Evolutionary conservation across 2,329 filamentous ascomycete genomes (phyloP).

Genomic region (Fusarium compactum): DNA sequence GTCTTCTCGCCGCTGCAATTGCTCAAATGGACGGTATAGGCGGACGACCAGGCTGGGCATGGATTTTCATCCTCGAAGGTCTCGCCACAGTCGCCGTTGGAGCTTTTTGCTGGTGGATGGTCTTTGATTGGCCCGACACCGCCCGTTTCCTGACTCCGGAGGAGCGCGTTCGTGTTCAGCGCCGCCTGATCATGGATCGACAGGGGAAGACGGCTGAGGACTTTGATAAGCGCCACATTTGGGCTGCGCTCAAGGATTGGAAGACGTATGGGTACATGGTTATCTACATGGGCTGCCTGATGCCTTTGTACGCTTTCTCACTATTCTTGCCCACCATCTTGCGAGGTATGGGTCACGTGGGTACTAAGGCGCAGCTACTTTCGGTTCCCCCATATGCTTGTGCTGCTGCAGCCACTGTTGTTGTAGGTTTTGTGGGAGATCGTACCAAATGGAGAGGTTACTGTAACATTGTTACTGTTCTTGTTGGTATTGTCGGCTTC

Average conservation of each 20-base stretch:
- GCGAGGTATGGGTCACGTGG: slow-evolving; percentile 47
- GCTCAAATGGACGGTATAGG: slow-evolving; percentile 72
- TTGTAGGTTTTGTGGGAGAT: slow-evolving; percentile 74
- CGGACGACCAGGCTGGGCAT: slow-evolving; percentile 66
- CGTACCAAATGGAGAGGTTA: slow-evolving; percentile 71
- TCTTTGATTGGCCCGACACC: slow-evolving; percentile 82
- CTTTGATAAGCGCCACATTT: slow-evolving; percentile 78
- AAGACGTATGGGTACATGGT: slow-evolving; percentile 72
- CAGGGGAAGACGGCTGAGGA: slow-evolving; percentile 76
- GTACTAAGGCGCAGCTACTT: slow-evolving; percentile 65
- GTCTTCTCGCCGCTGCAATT: slow-evolving; percentile 76
- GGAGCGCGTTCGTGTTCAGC: slow-evolving; percentile 76
- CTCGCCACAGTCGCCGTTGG: slow-evolving; percentile 75
- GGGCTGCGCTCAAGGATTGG: slow-evolving; percentile 78
- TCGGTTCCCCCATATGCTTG: slow-evolving; percentile 70
- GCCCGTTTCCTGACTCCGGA: slow-evolving; percentile 75
- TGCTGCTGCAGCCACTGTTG: slow-evolving; percentile 72
- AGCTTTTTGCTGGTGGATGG: slow-evolving; percentile 75
- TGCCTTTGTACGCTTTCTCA: slow-evolving; percentile 65
- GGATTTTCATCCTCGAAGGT: slow-evolving; percentile 76
- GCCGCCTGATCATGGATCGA: slow-evolving; percentile 74
- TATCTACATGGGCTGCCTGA: slow-evolving; percentile 62
- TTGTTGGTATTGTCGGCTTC: slow-evolving; percentile 75
- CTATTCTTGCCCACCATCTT: slow-evolving; percentile 71
- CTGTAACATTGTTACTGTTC: slow-evolving; percentile 73